phyloP scores from a whole-genome alignment of 768 basidiomycete species.

The Naganishia antarctica region DNA sequence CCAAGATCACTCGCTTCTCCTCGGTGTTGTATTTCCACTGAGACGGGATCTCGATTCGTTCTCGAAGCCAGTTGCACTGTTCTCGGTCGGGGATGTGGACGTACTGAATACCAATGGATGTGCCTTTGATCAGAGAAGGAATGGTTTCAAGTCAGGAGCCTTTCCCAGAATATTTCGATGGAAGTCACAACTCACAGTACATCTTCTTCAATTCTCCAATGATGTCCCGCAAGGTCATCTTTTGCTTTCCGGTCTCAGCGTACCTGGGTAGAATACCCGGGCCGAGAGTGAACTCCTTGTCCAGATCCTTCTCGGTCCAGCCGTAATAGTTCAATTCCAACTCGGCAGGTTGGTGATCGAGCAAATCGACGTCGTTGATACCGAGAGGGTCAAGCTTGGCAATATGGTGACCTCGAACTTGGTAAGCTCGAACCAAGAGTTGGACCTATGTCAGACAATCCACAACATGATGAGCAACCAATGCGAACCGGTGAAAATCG shows the following conservation, averaged over 20 bases:
- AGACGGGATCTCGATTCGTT: conserved; percentile 87
- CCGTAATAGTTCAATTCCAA: conserved; percentile 91
- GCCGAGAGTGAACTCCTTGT: conserved; percentile 88
- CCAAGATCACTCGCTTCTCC: conserved; percentile 98
- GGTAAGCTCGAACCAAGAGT: conserved; percentile 95
- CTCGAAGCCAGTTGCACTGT: conserved; percentile 98
- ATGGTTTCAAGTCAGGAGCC: neutral
- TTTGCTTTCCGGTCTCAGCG: conserved; percentile 73
- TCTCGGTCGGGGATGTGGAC: conserved; percentile 94
- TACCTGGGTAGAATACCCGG: conserved; percentile 96
- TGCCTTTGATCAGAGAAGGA: conserved; percentile 42
- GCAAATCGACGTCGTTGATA: conserved; percentile 82
- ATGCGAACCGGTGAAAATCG: neutral
- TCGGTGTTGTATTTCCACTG: conserved; percentile 98
- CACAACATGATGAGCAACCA: neutral
- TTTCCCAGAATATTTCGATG: neutral
- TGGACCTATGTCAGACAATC: conserved; percentile 66
- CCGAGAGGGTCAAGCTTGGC: conserved; percentile 95
- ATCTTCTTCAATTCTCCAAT: conserved; percentile 84
- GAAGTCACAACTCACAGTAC: conserved; percentile 66
- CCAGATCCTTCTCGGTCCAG: conserved; percentile 87
- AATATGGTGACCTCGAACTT: conserved; percentile 95
- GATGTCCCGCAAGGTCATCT: conserved; percentile 86
- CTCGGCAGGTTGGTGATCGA: conserved; percentile 72
- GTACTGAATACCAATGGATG: conserved; percentile 49